phyloP scores from a whole-genome alignment of 1,139 yeast genomes.

The Yamadazyma mexicana region DNA sequence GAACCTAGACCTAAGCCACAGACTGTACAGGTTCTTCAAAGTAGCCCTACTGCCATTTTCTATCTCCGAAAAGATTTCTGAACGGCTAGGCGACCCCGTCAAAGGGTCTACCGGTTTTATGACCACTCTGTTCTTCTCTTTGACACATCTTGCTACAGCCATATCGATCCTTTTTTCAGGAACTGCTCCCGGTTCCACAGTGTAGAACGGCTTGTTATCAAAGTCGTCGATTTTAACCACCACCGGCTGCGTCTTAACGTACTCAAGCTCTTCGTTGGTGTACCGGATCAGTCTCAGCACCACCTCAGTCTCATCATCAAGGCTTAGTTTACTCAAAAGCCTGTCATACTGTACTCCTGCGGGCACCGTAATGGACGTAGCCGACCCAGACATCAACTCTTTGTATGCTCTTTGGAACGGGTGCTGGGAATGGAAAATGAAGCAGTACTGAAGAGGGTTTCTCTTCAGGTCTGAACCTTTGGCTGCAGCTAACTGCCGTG shows the following conservation, averaged over 20 bases:
- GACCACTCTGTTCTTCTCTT: not conserved
- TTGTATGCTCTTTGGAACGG: conserved; percentile 18
- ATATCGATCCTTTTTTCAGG: conserved; percentile 5
- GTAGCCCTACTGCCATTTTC: not conserved
- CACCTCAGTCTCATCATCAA: conserved; percentile 17
- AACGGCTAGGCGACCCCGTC: not conserved
- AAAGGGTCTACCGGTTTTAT: not conserved
- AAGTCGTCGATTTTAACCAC: conserved; percentile 6
- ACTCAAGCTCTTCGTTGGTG: conserved; percentile 12
- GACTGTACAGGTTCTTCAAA: conserved; percentile 1
- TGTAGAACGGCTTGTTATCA: conserved; percentile 5
- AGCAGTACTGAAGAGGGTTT: conserved; percentile 27
- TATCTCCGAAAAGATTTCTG: not conserved
- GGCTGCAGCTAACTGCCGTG: conserved; percentile 1
- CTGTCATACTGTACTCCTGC: not conserved
- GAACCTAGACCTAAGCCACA: conserved; percentile 1
- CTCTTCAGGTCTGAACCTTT: not conserved
- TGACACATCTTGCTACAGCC: not conserved
- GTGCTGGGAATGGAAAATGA: conserved; percentile 17
- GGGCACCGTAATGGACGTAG: not conserved
- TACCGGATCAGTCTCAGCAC: conserved; percentile 22
- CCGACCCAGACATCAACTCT: conserved; percentile 10
- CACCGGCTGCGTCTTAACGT: conserved; percentile 1
- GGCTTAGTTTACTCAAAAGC: conserved; percentile 3
- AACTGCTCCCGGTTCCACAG: not conserved